Evolutionary conservation across 495 filamentous ascomycete species (phyloP), one percentile per base, ranked within the genome.

Genomic region (Cryomyces minteri): DNA sequence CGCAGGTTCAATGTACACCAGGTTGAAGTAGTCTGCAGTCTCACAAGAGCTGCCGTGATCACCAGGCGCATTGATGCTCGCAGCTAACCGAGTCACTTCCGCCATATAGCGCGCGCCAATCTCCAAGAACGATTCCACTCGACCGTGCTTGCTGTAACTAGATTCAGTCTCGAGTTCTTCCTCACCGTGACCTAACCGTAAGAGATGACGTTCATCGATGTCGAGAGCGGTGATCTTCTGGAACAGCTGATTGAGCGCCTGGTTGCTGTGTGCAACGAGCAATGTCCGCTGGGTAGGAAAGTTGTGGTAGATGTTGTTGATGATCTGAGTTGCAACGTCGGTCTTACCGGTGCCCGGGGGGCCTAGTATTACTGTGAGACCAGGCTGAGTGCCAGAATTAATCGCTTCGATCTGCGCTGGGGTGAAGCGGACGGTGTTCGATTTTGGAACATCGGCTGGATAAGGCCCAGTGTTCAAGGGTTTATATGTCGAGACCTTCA

Each of bases 251-350:
- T 99, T 96, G 41, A 99, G 65, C 0, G 90, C 90, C 58, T 99
- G 90, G 54, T 99, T 99, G 61, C 87, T 94, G 61, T 96, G 90
- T 8, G 90, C 92, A 51, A 99, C 79, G 36, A 99, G 76, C 28
- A 99, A 66, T 0, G 88, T 99, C 39, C 87, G 79, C 58, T 99
- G 86, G 29, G 72, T 69, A 11, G 92, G 90, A 58, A 94, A 96
- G 63, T 94, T 90, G 66, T 95, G 92, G 60, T 96, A 99, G 44
- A 99, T 82, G 57, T 95, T 95, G 70, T 84, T 94, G 64, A 99
- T 96, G 51, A 96, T 92, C 59, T 99, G 90, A 4, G 88, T 95
- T 29, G 85, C 86, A 45, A 99, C 92, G 62, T 99, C 90, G 30
- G 90, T 99, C 66, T 99, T 99, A 47, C 90, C 90, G 4, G 90